Base-by-base conservation (phyloP, 2,329 filamentous ascomycete species). In the Ambrosiella xylebori region DNA sequence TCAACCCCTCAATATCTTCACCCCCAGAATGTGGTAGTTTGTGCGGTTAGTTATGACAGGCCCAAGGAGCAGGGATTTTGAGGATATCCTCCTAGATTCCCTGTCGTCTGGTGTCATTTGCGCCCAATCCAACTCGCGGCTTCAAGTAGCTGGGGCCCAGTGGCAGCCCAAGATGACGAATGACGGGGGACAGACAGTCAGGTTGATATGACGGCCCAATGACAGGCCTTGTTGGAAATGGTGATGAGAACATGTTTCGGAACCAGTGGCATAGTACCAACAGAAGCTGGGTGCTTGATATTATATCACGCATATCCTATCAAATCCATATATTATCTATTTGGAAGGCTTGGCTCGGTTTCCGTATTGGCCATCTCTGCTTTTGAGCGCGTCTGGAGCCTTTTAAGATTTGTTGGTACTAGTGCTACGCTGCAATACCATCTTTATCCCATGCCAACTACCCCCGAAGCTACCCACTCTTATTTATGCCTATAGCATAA, bases 51-150 rank as follows among this genome's bases (percentile, higher is more conserved):
- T 9, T 3, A 7, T 17, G 50, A 11, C 27, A 13, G 11, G 27
- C 8, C 36, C 9, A 47, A 17, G 7, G 2, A 47, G n/a, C 44
- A 47, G 12, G 44, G n/a, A 47, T 47, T n/a, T 17, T 47, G n/a
- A 47, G 44, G 11, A 2, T 13, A 15, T 47, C 13, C 8, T 47
- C 11, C 11, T n/a, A 17, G 44, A 47, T 47, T 47, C 44, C 44
- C n/a, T 47, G 11, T 8, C 19, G 52, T 40, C 51, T 41, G 7
- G 17, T 49, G 27, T 50, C 57, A 13, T 59, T 59, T 56, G 57
- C 57, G 57, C 57, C 57, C 57, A 59, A 59, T 50, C 56, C 57
- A 45, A 58, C 41, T 50, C 50, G 15, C 40, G 50, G 19, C 9
- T 47, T 8, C 19, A 15, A 15, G 11, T 13, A 47, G 6, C 7